Percentiles rank a stretch among this genome's conserved stretches.
These are phyloP conservation scores for Otatea glauca DNA, from an alignment of 176 grass and related monocot species.

Conservation along the genomic window DNA sequence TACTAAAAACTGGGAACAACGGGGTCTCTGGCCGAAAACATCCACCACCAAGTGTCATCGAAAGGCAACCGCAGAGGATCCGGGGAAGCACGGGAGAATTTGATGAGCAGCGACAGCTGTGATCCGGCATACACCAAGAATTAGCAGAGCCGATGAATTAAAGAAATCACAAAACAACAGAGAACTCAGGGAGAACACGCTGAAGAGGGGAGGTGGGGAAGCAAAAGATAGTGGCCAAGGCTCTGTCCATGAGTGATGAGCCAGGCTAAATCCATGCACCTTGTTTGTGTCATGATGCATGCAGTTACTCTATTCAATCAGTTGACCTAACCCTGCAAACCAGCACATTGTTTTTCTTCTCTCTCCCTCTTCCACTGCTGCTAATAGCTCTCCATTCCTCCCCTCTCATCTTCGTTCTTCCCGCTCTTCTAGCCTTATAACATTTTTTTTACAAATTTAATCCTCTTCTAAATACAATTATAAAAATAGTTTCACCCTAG, in stretches of 20 bases:
- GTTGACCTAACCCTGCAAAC: conserved; percentile 42
- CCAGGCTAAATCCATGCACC: conserved; percentile 25
- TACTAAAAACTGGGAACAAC: background rate
- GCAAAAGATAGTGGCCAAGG: conserved; percentile 35
- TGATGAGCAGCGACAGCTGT: conserved; percentile 45
- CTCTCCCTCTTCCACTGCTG: background rate
- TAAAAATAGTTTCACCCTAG: too few relatives aligned
- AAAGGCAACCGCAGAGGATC: conserved; percentile 43
- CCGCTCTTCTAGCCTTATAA: too few relatives aligned
- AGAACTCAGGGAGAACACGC: background rate
- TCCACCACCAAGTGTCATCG: background rate
- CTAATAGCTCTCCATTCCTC: background rate
- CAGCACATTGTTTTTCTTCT: background rate
- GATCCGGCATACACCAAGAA: conserved; percentile 36
- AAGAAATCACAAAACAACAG: conserved; percentile 30
- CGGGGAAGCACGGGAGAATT: conserved; percentile 30
- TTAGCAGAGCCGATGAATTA: conserved; percentile 12
- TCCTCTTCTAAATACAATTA: too few relatives aligned
- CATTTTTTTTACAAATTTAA: too few relatives aligned
- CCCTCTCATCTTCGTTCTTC: background rate
- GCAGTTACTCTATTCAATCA: conserved; percentile 38
- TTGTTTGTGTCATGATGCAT: conserved; percentile 21
- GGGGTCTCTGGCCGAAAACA: background rate
- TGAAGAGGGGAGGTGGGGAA: background rate
- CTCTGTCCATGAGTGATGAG: background rate